Evolutionary conservation across 306 rosid genomes (phyloP).

Genomic region (Comarum palustre): DNA sequence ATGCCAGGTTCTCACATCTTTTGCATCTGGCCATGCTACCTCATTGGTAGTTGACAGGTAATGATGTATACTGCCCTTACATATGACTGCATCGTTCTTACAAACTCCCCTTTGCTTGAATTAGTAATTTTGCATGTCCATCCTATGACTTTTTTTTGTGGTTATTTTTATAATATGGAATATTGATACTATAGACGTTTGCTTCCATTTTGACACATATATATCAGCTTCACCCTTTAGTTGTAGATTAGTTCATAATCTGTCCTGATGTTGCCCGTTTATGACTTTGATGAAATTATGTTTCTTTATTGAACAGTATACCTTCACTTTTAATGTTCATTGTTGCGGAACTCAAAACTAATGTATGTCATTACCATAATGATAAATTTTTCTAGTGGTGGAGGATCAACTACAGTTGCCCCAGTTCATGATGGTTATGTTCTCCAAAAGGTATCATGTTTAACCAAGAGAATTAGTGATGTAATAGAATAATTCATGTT

Average conservation of each 20-base stretch:
- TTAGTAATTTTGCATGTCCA: neutral
- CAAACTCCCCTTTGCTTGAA: neutral
- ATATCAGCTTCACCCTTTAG: neutral
- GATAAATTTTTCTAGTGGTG: slow-evolving; percentile 58
- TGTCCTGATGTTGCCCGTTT: neutral
- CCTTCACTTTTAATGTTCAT: neutral
- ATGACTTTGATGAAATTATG: neutral
- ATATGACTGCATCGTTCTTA: neutral
- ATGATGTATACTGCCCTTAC: slow-evolving; percentile 11
- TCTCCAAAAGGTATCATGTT: slow-evolving; percentile 74
- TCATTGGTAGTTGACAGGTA: slow-evolving; percentile 95
- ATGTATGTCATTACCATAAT: slow-evolving; percentile 28
- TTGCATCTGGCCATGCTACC: slow-evolving; percentile 99
- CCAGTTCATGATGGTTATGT: slow-evolving; percentile 98
- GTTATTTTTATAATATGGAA: neutral
- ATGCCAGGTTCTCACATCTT: slow-evolving; percentile 86
- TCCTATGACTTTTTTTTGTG: neutral
- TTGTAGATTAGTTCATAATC: neutral
- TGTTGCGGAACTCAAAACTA: slow-evolving; percentile 21
- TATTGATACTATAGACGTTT: neutral
- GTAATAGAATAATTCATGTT: slow-evolving; percentile 9
- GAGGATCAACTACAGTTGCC: slow-evolving; percentile 95
- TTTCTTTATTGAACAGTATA: neutral
- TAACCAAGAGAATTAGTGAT: neutral
- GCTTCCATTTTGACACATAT: neutral